Evolutionary conservation across 176 grass and related monocot genomes (phyloP).

Genomic region (Avena sativa): DNA sequence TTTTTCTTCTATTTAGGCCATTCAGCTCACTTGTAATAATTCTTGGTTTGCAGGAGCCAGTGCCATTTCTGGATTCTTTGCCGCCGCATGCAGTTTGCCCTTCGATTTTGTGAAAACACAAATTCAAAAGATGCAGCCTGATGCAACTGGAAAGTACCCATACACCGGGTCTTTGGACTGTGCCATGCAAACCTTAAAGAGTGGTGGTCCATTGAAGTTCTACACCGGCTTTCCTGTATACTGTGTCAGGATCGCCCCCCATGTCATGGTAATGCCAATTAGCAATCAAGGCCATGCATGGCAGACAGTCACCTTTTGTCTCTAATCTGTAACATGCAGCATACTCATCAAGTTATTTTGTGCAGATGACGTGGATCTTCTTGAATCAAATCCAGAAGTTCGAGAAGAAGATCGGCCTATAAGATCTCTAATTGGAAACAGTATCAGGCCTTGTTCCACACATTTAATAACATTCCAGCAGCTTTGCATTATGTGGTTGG

Average conservation of each 20-base stretch:
- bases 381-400: constrained; percentile 99
- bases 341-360: constrained; percentile 34
- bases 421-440: neutral
- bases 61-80: constrained; percentile 97
- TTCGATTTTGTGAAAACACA: constrained; percentile 99
- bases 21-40: neutral
- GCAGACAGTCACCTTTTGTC: neutral
- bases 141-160: constrained; percentile 92
- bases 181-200: constrained; percentile 87
- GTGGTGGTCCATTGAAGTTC: constrained; percentile 94
- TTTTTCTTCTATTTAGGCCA: neutral
- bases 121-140: constrained; percentile 99
- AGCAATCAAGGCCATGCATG: neutral
- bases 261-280: constrained; percentile 83
- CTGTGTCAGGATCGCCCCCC: constrained; percentile 93
- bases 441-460: constrained; percentile 21
- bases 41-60: constrained; percentile 73
- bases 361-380: constrained; percentile 99
- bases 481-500: constrained; percentile 52
- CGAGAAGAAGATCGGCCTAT: constrained; percentile 76
- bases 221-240: constrained; percentile 99
- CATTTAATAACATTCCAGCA: constrained; percentile 54
- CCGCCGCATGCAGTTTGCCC: constrained; percentile 96
- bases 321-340: neutral
- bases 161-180: constrained; percentile 95